Conservation (phyloP, 2,329 filamentous ascomycete genomes). For the Cladophialophora yegresii region DNA sequence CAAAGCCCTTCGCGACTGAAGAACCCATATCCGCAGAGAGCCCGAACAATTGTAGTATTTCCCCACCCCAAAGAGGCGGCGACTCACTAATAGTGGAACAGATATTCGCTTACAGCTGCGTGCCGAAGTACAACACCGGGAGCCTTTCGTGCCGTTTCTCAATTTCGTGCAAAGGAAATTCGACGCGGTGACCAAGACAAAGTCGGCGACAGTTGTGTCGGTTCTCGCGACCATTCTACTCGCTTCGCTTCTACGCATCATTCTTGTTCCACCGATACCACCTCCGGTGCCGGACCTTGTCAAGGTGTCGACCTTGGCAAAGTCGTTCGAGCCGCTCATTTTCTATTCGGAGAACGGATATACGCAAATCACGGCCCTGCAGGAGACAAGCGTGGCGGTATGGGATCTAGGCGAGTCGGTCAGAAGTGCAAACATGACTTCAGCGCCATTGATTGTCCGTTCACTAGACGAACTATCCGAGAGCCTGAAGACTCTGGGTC, state of each 20-base stretch:
- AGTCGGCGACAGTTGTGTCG: slow-evolving; percentile 66
- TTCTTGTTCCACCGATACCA: slow-evolving; percentile 68
- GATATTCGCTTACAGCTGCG: slow-evolving; percentile 86
- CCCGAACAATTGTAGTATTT: slow-evolving; percentile 55
- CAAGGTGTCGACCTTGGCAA: slow-evolving; percentile 85
- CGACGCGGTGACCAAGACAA: slow-evolving; percentile 66
- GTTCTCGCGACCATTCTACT: slow-evolving; percentile 64
- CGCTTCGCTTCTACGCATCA: slow-evolving; percentile 63
- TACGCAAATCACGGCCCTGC: slow-evolving; percentile 80
- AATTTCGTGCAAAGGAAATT: slow-evolving; percentile 64
- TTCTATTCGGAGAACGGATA: slow-evolving; percentile 91
- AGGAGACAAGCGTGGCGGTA: slow-evolving; percentile 88
- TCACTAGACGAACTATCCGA: slow-evolving; percentile 85
- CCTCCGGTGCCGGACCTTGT: slow-evolving; percentile 79
- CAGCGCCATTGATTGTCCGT: slow-evolving; percentile 78
- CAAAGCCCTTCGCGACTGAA: slow-evolving; percentile 29
- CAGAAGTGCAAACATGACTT: slow-evolving; percentile 85
- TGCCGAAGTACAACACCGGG: slow-evolving; percentile 84
- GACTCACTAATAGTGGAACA: slow-evolving; percentile 45
- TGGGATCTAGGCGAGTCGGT: slow-evolving; percentile 94
- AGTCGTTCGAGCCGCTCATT: slow-evolving; percentile 89
- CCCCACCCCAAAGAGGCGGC: slow-evolving; percentile 20
- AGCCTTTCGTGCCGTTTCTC: slow-evolving; percentile 75
- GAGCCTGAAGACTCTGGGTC: slow-evolving; percentile 76
- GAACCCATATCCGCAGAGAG: slow-evolving; percentile 34